phyloP scores from a whole-genome alignment of 768 basidiomycete species.

The Coprinellus aureogranulatus region DNA sequence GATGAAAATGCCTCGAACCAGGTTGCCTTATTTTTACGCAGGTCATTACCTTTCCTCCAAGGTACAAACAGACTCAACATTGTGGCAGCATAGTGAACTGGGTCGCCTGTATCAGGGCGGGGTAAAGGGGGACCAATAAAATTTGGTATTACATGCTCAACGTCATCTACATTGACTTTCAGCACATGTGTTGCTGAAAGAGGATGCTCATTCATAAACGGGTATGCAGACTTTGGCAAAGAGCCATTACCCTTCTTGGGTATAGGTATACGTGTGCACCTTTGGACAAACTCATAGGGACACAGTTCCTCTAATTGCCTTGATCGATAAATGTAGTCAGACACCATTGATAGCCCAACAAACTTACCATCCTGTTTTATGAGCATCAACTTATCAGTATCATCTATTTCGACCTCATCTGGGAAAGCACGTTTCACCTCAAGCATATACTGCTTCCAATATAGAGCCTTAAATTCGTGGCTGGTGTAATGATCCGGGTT shows the following conservation, averaged over 20 bases:
- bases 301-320: constrained; percentile 14
- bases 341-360: too few species aligned
- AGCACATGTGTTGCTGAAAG: constrained; percentile 6
- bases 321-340: constrained; percentile 23
- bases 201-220: constrained; percentile 12
- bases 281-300: constrained; percentile 27
- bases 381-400: too few species aligned
- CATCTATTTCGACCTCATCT: too few species aligned
- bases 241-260: neutral
- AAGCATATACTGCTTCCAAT: neutral
- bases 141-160: constrained; percentile 20
- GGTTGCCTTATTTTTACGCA: constrained; percentile 17
- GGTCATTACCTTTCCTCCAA: constrained; percentile 27
- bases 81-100: constrained; percentile 30
- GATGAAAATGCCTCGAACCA: constrained; percentile 23
- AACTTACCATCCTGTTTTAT: too few species aligned
- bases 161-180: neutral
- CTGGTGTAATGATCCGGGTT: neutral
- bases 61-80: constrained; percentile 35
- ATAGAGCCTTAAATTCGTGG: neutral
- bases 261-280: neutral
- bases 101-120: constrained; percentile 26
- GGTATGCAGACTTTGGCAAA: neutral
- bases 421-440: too few species aligned
- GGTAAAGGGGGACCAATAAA: constrained; percentile 29